These are phyloP conservation scores for Aphelidium insulamus DNA, from an alignment of 371 early-diverging fungal genomes.

Conservation along the genomic window DNA sequence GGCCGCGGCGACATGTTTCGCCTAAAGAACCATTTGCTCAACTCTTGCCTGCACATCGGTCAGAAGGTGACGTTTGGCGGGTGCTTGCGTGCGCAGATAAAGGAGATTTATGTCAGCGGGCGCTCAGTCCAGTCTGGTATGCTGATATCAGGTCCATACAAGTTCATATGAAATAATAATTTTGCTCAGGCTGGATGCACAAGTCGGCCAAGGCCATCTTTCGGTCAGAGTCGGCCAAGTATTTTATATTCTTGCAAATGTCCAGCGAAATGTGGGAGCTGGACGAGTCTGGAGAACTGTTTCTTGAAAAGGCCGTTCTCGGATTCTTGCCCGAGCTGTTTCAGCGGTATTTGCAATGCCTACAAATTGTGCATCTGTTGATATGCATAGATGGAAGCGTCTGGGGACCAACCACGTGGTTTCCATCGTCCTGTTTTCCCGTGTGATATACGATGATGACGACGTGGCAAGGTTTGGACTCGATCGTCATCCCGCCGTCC, in stretches of 20 bases:
- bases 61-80: constrained; percentile 45
- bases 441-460: constrained; percentile 43
- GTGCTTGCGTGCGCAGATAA: constrained; percentile 65
- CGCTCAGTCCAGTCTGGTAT: too few species aligned
- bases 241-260: constrained; percentile 84
- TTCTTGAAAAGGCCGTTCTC: constrained; percentile 70
- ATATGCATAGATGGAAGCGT: too few species aligned
- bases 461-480: constrained; percentile 18
- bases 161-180: too few species aligned
- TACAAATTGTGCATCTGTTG: too few species aligned
- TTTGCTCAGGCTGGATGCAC: constrained; percentile 47
- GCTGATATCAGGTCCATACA: too few species aligned
- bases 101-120: constrained; percentile 45
- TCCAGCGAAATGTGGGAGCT: constrained; percentile 90
- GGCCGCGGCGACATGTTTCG: constrained; percentile 88
- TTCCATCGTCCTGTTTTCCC: constrained; percentile 73
- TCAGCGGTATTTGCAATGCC: too few species aligned
- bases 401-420: constrained; percentile 82
- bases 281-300: constrained; percentile 83
- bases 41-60: constrained; percentile 49
- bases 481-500: not conserved
- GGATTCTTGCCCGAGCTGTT: constrained; percentile 78
- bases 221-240: constrained; percentile 79
- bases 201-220: constrained; percentile 65
- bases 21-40: constrained; percentile 42